Percentiles rank a stretch among this genome's conserved stretches.
Conservation (phyloP, 106 monocot genomes). For the Dendrobium officinale region DNA sequence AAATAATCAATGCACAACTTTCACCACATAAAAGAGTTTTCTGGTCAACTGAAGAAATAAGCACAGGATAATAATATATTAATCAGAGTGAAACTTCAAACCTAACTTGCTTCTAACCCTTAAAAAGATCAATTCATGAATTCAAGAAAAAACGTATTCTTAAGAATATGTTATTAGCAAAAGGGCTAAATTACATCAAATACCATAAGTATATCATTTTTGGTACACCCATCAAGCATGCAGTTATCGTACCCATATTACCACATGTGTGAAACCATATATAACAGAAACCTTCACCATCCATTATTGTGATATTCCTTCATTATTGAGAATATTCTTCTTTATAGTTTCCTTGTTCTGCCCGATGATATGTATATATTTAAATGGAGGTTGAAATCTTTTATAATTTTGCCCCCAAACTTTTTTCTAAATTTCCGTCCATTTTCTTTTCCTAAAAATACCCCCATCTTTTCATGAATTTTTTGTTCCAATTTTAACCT, state of each 20-base stretch:
- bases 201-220: neutral
- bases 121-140: neutral
- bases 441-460: no score
- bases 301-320: no score
- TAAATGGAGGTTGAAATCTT: neutral
- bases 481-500: neutral
- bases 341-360: no score
- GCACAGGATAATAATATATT: neutral
- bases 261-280: no score
- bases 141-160: neutral
- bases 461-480: neutral
- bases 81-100: neutral
- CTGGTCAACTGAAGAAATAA: neutral
- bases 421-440: no score
- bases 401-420: no score
- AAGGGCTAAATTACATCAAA: neutral
- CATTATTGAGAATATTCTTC: no score
- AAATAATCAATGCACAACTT: neutral
- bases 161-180: neutral
- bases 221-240: neutral
- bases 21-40: neutral
- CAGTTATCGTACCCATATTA: neutral
- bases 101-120: neutral
- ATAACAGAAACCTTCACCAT: no score
- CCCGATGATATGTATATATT: no score